Percentiles rank a stretch among this genome's conserved stretches.
These are phyloP conservation scores for Umbelopsis ramanniana DNA, from an alignment of 192 early-diverging fungal genomes.

Conservation along the genomic window DNA sequence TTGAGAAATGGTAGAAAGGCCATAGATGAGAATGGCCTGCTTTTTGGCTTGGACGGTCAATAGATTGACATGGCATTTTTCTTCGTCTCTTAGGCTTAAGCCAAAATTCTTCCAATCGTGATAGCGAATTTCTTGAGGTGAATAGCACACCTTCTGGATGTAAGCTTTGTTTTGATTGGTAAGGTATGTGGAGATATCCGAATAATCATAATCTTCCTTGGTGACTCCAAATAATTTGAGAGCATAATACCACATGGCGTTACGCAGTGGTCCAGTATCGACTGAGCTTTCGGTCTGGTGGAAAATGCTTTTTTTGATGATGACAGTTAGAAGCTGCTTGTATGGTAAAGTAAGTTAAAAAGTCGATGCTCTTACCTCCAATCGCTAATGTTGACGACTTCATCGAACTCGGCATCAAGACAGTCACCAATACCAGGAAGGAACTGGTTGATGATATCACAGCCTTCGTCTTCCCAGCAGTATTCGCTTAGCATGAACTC, in stretches of 20 bases:
- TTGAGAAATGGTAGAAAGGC: constrained; percentile 38
- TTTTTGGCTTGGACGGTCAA: constrained; percentile 58
- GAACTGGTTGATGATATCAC: constrained; percentile 48
- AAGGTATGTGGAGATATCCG: constrained; percentile 47
- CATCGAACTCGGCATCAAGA: constrained; percentile 54
- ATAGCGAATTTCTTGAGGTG: constrained; percentile 44
- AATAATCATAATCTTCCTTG: constrained; percentile 60
- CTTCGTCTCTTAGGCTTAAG: constrained; percentile 57
- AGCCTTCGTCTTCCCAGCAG: constrained; percentile 63
- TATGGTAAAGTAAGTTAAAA: no score
- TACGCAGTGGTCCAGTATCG: constrained; percentile 57
- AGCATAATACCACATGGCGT: constrained; percentile 61
- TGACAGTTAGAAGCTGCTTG: no score
- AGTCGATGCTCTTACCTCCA: constrained; percentile 43
- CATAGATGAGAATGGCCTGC: constrained; percentile 60
- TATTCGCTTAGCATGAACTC: constrained; percentile 57
- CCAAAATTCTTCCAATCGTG: constrained; percentile 60
- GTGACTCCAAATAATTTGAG: constrained; percentile 56
- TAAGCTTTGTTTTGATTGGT: constrained; percentile 49
- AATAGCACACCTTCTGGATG: constrained; percentile 49
- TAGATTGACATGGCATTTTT: constrained; percentile 61
- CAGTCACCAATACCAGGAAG: constrained; percentile 55
- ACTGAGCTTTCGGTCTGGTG: constrained; percentile 49
- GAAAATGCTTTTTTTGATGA: no score
- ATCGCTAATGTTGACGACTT: constrained; percentile 58